Percentiles rank a stretch among this genome's conserved stretches.
Conservation (phyloP, 2,329 filamentous ascomycete genomes). For the Fusarium tuaranense region DNA sequence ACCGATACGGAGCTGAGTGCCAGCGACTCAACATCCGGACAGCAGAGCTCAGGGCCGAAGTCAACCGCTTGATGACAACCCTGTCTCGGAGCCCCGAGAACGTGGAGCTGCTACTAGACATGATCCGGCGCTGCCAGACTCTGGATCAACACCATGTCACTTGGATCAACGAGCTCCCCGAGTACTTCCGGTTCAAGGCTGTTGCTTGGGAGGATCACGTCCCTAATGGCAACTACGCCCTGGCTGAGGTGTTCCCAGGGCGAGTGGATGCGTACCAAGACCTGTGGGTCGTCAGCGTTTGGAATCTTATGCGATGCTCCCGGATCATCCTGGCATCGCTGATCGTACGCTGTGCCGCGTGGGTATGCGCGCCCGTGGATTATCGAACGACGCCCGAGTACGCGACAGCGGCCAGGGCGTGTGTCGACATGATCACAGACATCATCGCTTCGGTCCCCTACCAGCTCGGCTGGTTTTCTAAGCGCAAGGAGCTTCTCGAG, state of each 20-base stretch:
- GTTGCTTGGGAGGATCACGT: constrained; percentile 69
- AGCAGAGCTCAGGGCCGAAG: constrained; percentile 66
- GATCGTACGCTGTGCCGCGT: constrained; percentile 70
- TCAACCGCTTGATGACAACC: constrained; percentile 61
- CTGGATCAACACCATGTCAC: constrained; percentile 64
- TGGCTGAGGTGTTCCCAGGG: constrained; percentile 69
- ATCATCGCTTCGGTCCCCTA: constrained; percentile 72
- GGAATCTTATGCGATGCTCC: constrained; percentile 66
- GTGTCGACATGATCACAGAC: constrained; percentile 66
- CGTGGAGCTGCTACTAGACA: constrained; percentile 61
- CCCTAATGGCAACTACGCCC: constrained; percentile 62
- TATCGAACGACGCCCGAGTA: constrained; percentile 74
- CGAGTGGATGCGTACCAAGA: constrained; percentile 70
- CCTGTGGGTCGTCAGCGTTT: constrained; percentile 68
- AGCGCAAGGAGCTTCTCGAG: constrained; percentile 55
- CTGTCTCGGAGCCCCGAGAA: constrained; percentile 61
- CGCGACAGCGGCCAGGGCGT: constrained; percentile 63
- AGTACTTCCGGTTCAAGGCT: constrained; percentile 63
- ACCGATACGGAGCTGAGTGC: constrained; percentile 60
- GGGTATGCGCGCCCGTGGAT: constrained; percentile 70
- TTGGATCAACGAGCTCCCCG: constrained; percentile 65
- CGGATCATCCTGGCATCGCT: constrained; percentile 67
- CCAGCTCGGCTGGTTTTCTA: constrained; percentile 69
- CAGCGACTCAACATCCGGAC: constrained; percentile 66
- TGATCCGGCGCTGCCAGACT: constrained; percentile 64